These are phyloP conservation scores for Cicer bijugum DNA, from an alignment of 306 rosid species.

Conservation along the genomic window DNA sequence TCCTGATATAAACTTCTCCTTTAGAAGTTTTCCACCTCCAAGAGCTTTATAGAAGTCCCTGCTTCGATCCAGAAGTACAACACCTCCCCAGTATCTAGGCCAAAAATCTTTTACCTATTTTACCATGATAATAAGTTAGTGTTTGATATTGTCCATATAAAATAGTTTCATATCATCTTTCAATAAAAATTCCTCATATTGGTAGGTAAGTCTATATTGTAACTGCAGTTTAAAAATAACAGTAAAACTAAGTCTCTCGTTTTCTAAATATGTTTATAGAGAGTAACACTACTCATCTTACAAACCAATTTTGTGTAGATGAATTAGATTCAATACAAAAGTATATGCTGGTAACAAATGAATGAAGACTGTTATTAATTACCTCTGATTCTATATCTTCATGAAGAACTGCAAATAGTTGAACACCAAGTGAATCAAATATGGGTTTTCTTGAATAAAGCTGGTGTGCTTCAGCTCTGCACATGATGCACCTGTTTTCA, in stretches of 20 bases:
- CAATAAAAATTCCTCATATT: too few species aligned
- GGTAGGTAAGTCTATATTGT: too few species aligned
- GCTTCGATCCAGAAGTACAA: conserved; percentile 60
- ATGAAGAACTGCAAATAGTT: conserved; percentile 81
- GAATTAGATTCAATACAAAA: too few species aligned
- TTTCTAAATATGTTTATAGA: too few species aligned
- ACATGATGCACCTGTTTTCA: conserved; percentile 90
- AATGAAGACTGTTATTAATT: conserved; percentile 39
- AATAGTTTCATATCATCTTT: too few species aligned
- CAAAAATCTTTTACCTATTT: conserved; percentile 80
- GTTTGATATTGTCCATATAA: too few species aligned
- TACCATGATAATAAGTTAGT: conserved; percentile 33
- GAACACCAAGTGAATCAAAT: conserved; percentile 87
- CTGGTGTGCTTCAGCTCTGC: conserved; percentile 96
- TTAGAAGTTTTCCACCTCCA: conserved; percentile 81
- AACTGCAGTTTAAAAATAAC: too few species aligned
- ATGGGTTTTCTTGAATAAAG: conserved; percentile 76
- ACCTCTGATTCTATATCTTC: conserved; percentile 87
- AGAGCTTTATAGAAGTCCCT: conserved; percentile 80
- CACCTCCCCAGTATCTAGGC: conserved; percentile 98
- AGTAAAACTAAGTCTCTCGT: too few species aligned
- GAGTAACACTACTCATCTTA: too few species aligned
- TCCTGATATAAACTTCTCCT: conserved; percentile 82
- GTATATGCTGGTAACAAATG: not conserved
- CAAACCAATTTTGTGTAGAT: too few species aligned